A percentile compares a stretch with the other conserved stretches of the same genome.
Conservation (phyloP, 257 asterid genomes). For the Solanum chmielewskii region DNA sequence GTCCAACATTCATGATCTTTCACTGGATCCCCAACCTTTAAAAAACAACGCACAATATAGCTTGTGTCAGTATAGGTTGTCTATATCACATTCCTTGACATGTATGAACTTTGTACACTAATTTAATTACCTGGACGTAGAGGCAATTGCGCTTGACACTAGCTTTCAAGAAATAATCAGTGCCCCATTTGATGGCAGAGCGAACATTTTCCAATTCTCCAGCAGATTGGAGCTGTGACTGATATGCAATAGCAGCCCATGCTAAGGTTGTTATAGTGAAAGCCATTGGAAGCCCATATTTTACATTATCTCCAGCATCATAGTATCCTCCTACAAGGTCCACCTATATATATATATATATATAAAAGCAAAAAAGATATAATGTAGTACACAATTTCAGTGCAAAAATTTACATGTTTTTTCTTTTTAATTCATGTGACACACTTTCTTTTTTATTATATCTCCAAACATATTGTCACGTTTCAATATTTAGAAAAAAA, state of each 20-base stretch:
- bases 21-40: conserved; percentile 74
- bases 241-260: conserved; percentile 50
- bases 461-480: neutral
- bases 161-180: conserved; percentile 64
- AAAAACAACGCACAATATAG: neutral
- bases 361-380: neutral
- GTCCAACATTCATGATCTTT: conserved; percentile 72
- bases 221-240: conserved; percentile 35
- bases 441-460: neutral
- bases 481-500: neutral
- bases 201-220: conserved; percentile 45
- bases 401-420: neutral
- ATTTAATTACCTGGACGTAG: conserved; percentile 44
- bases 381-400: neutral
- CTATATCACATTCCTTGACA: neutral
- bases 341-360: conserved; percentile 23
- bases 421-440: neutral
- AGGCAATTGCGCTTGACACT: conserved; percentile 23
- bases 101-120: neutral
- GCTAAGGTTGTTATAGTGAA: conserved; percentile 66
- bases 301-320: conserved; percentile 83
- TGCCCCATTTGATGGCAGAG: conserved; percentile 60
- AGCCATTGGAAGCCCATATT: conserved; percentile 79
- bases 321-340: conserved; percentile 86
- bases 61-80: neutral